phyloP scores from a whole-genome alignment of 2,329 filamentous ascomycete species.

The Juglanconis oblonga region DNA sequence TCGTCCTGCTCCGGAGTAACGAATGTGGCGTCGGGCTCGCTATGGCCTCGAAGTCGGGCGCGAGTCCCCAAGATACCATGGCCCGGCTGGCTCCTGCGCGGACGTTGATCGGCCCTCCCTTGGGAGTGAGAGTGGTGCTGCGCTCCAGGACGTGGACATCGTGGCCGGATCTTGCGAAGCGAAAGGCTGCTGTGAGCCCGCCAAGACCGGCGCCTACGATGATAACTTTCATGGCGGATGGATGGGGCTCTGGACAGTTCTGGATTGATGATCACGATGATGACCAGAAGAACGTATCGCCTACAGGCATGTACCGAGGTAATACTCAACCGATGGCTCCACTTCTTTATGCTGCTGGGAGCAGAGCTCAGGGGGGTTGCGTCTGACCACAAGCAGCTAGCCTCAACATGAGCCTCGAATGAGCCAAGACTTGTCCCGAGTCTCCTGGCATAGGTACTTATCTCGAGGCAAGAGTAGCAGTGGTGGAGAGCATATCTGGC shows the following conservation, averaged over 20 bases:
- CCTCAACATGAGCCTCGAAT: too few relatives aligned
- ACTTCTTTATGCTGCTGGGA: too few relatives aligned
- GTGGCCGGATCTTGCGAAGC: slow-evolving; percentile 19
- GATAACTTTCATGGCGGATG: slow-evolving; percentile 20
- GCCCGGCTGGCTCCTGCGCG: slow-evolving; percentile 19
- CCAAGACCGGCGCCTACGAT: slow-evolving; percentile 23
- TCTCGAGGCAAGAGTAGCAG: too few relatives aligned
- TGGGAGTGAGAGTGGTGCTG: slow-evolving; percentile 12
- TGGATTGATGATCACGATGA: background rate
- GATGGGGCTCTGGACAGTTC: background rate
- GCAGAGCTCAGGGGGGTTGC: too few relatives aligned
- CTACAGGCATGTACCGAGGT: too few relatives aligned
- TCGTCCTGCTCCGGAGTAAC: slow-evolving; percentile 19
- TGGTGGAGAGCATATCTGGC: too few relatives aligned
- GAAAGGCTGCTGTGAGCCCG: slow-evolving; percentile 21
- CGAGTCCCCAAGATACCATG: slow-evolving; percentile 20
- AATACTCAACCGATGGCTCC: too few relatives aligned
- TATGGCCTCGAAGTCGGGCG: slow-evolving; percentile 7
- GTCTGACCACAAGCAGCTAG: too few relatives aligned
- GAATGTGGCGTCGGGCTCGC: slow-evolving; percentile 5
- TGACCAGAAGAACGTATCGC: too few relatives aligned
- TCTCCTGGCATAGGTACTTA: too few relatives aligned
- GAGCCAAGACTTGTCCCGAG: too few relatives aligned
- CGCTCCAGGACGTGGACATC: slow-evolving; percentile 21
- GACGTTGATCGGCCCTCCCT: slow-evolving; percentile 22